These are phyloP conservation scores for Carex scoparia DNA, from an alignment of 176 grass and related monocot genomes.

Conservation along the genomic window DNA sequence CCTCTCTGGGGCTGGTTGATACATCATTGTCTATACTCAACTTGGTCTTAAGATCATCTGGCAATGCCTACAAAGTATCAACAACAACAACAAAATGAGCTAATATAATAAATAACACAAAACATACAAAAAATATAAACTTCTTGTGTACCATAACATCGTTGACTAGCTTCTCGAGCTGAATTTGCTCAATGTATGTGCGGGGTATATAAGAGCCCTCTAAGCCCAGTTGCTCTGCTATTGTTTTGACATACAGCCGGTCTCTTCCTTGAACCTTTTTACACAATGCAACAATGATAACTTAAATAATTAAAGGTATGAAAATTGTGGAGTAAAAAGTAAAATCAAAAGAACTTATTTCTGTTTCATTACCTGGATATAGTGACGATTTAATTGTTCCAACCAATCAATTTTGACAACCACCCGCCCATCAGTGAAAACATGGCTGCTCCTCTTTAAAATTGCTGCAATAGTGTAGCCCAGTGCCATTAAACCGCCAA, in stretches of 20 bases:
- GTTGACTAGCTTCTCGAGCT: slow-evolving; percentile 92
- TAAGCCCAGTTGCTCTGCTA: slow-evolving; percentile 74
- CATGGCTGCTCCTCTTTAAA: slow-evolving; percentile 82
- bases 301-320: not conserved
- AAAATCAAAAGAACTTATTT: not conserved
- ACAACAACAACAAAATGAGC: not conserved
- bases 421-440: slow-evolving; percentile 78
- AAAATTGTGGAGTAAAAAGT: not conserved
- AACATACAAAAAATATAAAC: not conserved
- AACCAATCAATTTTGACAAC: slow-evolving; percentile 96
- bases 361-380: slow-evolving; percentile 65
- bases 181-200: slow-evolving; percentile 99
- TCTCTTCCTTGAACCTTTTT: slow-evolving; percentile 94
- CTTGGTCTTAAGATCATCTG: slow-evolving; percentile 95
- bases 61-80: slow-evolving; percentile 61
- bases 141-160: slow-evolving; percentile 80
- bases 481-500: slow-evolving; percentile 95
- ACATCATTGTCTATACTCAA: slow-evolving; percentile 91
- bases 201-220: slow-evolving; percentile 83
- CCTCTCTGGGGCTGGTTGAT: slow-evolving; percentile 83
- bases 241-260: slow-evolving; percentile 55
- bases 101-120: not conserved
- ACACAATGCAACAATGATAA: slow-evolving; percentile 17
- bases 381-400: slow-evolving; percentile 72
- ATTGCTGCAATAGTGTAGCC: slow-evolving; percentile 96